phyloP scores from a whole-genome alignment of 371 early-diverging fungal species.

The Synchytrium microbalum region DNA sequence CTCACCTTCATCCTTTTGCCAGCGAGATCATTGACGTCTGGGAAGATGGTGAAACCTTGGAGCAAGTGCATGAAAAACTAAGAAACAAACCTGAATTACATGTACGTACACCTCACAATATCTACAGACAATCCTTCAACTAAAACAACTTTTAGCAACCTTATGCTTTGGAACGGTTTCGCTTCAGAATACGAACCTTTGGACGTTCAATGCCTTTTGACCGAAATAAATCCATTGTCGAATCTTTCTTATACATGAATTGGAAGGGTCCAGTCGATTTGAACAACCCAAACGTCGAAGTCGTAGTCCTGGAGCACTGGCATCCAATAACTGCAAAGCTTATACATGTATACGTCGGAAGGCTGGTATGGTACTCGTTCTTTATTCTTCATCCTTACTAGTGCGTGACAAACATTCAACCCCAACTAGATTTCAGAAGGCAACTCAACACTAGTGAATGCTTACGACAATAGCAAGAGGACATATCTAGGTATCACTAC shows the following conservation, averaged over 20 bases:
- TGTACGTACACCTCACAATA: background rate
- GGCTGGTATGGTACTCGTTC: constrained; percentile 1
- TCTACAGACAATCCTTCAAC: background rate
- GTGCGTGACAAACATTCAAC: background rate
- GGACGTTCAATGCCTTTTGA: constrained; percentile 57
- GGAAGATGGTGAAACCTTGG: constrained; percentile 59
- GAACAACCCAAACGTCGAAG: constrained; percentile 71
- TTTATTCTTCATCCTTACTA: constrained; percentile 6
- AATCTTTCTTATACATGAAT: constrained; percentile 66
- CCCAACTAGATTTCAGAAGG: constrained; percentile 49
- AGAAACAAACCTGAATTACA: constrained; percentile 43
- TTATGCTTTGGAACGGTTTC: constrained; percentile 63
- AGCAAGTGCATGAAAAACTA: constrained; percentile 51
- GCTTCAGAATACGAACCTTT: constrained; percentile 72
- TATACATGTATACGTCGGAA: background rate
- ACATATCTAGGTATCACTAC: constrained; percentile 90
- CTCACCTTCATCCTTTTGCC: background rate
- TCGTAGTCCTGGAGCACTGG: constrained; percentile 26
- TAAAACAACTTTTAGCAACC: constrained; percentile 25
- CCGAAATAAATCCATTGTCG: constrained; percentile 70
- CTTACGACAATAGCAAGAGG: constrained; percentile 86
- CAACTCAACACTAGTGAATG: constrained; percentile 62
- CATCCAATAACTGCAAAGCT: background rate
- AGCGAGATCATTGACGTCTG: constrained; percentile 73
- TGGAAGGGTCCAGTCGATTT: constrained; percentile 74